Percentiles rank a stretch among this genome's conserved stretches.
These are phyloP conservation scores for Friedmanniomyces endolithicus DNA, from an alignment of 495 filamentous ascomycete genomes.

Conservation along the genomic window DNA sequence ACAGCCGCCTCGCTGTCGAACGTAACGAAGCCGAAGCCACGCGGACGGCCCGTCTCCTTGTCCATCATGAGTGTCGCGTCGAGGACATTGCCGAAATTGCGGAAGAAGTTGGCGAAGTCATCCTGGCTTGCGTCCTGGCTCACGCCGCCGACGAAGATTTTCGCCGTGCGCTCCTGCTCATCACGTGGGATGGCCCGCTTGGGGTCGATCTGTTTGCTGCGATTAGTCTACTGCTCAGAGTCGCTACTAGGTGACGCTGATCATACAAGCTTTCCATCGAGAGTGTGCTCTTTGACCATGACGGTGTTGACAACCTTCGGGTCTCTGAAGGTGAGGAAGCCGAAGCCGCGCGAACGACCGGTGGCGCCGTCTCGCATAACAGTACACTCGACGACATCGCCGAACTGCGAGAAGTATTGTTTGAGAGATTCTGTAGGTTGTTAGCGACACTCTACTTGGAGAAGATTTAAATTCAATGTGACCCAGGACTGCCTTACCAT, in stretches of 20 bases:
- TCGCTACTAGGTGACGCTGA: neutral
- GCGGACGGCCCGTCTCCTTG: slow-evolving; percentile 90
- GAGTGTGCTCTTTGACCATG: slow-evolving; percentile 98
- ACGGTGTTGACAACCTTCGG: slow-evolving; percentile 96
- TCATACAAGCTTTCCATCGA: slow-evolving; percentile 96
- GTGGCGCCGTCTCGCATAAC: slow-evolving; percentile 95
- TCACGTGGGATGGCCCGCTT: slow-evolving; percentile 96
- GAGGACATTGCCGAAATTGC: slow-evolving; percentile 87
- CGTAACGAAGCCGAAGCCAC: slow-evolving; percentile 97
- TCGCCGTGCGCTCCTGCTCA: slow-evolving; percentile 93
- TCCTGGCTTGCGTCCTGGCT: slow-evolving; percentile 92
- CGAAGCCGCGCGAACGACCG: slow-evolving; percentile 88
- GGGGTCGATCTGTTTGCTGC: slow-evolving; percentile 60
- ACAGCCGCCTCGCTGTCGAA: slow-evolving; percentile 95
- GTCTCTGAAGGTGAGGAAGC: slow-evolving; percentile 95
- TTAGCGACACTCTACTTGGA: slow-evolving; percentile 7
- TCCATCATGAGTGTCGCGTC: slow-evolving; percentile 99
- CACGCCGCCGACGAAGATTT: slow-evolving; percentile 97
- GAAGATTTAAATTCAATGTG: too few relatives aligned
- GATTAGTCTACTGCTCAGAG: neutral
- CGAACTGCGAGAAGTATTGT: slow-evolving; percentile 96
- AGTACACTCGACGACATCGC: slow-evolving; percentile 92
- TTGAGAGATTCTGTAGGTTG: slow-evolving; percentile 70
- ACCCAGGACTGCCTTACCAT: slow-evolving; percentile 52
- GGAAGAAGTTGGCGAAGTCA: slow-evolving; percentile 93